Conservation (phyloP, 768 basidiomycete genomes). For the Sporobolomyces pararoseus region DNA sequence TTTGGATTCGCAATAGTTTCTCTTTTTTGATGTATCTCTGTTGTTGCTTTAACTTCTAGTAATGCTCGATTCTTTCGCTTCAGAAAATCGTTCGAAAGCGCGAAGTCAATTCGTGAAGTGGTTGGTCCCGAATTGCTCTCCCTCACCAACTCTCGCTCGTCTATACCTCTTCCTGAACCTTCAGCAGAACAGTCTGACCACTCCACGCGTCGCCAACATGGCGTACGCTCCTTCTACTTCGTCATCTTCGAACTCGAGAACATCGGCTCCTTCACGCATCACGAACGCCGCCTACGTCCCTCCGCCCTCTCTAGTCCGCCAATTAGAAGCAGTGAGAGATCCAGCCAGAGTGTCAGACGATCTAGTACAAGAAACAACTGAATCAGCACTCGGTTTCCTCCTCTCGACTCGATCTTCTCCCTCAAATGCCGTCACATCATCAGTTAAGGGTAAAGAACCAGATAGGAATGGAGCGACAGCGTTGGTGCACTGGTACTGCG, state of each 20-base stretch:
- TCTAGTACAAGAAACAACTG: constrained; percentile 31
- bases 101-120: background rate
- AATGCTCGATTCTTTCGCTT: background rate
- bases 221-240: background rate
- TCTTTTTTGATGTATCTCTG: background rate
- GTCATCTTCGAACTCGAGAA: background rate
- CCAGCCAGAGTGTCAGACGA: constrained; percentile 18
- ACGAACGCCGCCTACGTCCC: constrained; percentile 8
- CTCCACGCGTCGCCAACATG: constrained; percentile 8
- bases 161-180: background rate
- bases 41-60: background rate
- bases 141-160: background rate
- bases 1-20: background rate
- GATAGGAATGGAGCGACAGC: background rate
- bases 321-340: constrained; percentile 18
- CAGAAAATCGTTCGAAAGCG: background rate
- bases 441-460: constrained; percentile 7
- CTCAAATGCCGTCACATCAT: background rate
- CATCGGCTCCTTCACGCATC: background rate
- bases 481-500: constrained; percentile 74
- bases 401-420: constrained; percentile 23
- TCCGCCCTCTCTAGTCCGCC: constrained; percentile 10
- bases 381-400: constrained; percentile 24
- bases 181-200: background rate
- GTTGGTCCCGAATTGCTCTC: background rate